A percentile compares a stretch with the other conserved stretches of the same genome.
Evolutionary conservation across 257 asterid species (phyloP).

Genomic region (Verbascum thapsus): DNA sequence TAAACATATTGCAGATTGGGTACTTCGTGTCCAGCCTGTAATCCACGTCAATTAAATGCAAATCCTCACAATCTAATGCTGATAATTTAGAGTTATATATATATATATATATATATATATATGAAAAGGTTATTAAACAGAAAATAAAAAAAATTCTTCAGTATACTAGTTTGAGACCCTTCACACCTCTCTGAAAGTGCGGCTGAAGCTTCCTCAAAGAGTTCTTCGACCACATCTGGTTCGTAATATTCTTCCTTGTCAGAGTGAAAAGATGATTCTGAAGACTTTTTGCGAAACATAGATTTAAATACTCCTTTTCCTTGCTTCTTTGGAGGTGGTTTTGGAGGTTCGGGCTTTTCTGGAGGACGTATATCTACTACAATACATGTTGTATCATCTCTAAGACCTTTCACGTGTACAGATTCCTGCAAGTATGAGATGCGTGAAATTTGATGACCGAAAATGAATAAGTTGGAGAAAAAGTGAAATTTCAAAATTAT

Average conservation of each 20-base stretch:
- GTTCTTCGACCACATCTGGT: slow-evolving; percentile 79
- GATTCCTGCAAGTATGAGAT: slow-evolving; percentile 65
- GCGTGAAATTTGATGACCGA: slow-evolving; percentile 21
- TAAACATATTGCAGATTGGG: slow-evolving; percentile 93
- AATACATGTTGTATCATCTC: slow-evolving; percentile 98
- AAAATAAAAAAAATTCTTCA: no score
- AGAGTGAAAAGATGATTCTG: slow-evolving; percentile 59
- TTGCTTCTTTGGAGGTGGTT: slow-evolving; percentile 67
- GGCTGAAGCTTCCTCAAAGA: slow-evolving; percentile 96
- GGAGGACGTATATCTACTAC: slow-evolving; percentile 82
- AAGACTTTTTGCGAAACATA: slow-evolving; percentile 72
- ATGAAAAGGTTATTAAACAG: no score
- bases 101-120: no score
- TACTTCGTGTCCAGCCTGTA: slow-evolving; percentile 83
- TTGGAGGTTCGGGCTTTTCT: slow-evolving; percentile 63
- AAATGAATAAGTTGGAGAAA: no score
- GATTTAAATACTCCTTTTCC: slow-evolving; percentile 78
- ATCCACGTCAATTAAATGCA: slow-evolving; percentile 19
- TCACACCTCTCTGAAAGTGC: slow-evolving; percentile 95
- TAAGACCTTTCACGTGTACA: slow-evolving; percentile 74
- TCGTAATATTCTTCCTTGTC: slow-evolving; percentile 61
- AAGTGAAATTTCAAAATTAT: no score
- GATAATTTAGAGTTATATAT: no score
- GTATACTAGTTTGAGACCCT: no score
- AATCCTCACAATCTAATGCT: slow-evolving; percentile 1